Percentiles rank a stretch among this genome's conserved stretches.
These are phyloP conservation scores for Salicornia ramosissima DNA, from an alignment of 148 eudicot species.

Conservation along the genomic window DNA sequence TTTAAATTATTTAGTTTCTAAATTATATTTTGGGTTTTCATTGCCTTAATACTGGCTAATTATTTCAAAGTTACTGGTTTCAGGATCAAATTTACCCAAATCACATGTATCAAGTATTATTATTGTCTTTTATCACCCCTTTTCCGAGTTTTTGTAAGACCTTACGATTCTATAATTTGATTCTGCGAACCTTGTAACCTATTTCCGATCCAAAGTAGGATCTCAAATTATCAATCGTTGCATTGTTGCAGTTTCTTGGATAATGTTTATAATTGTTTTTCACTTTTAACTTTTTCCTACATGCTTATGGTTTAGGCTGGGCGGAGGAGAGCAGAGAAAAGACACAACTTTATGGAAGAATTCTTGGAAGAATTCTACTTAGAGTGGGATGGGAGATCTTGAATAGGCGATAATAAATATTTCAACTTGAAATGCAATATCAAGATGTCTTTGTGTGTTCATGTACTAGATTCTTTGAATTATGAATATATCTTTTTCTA, in stretches of 20 bases:
- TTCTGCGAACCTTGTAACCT: too few relatives aligned
- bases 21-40: too few relatives aligned
- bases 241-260: slow-evolving; percentile 4
- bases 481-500: neutral
- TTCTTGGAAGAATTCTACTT: slow-evolving; percentile 74
- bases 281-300: neutral
- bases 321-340: slow-evolving; percentile 65
- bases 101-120: too few relatives aligned
- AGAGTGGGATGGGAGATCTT: slow-evolving; percentile 81
- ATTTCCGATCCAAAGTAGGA: too few relatives aligned
- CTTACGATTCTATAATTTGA: too few relatives aligned
- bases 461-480: neutral
- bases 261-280: neutral
- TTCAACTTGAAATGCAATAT: neutral
- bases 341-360: slow-evolving; percentile 95
- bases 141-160: too few relatives aligned
- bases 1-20: too few relatives aligned
- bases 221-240: too few relatives aligned
- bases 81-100: too few relatives aligned
- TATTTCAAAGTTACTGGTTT: too few relatives aligned
- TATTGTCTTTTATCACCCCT: too few relatives aligned
- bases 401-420: slow-evolving; percentile 20
- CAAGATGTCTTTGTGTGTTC: neutral
- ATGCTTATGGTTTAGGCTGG: slow-evolving; percentile 62
- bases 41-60: too few relatives aligned